phyloP scores from a whole-genome alignment of 1,284 basidiomycete genomes.

The Puccinia horiana region DNA sequence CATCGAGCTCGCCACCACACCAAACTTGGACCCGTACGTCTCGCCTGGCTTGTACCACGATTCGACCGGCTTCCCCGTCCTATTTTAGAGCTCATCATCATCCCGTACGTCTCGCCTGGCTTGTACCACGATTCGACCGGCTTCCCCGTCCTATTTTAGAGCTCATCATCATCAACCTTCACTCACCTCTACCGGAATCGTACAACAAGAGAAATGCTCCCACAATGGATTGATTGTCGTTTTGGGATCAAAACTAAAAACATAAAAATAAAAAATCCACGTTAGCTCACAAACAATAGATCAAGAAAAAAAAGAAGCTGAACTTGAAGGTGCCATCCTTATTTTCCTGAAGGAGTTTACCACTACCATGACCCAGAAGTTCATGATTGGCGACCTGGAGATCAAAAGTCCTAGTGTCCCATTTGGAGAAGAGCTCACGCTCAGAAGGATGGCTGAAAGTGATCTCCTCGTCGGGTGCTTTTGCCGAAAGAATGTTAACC shows the following conservation, averaged over 20 bases:
- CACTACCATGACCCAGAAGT: slow-evolving; percentile 65
- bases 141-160: slow-evolving; percentile 81
- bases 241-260: slow-evolving; percentile 40
- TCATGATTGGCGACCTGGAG: slow-evolving; percentile 84
- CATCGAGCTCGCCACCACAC: slow-evolving; percentile 79
- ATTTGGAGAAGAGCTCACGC: slow-evolving; percentile 69
- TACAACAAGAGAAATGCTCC: not conserved
- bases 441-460: slow-evolving; percentile 78
- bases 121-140: slow-evolving; percentile 79
- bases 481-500: slow-evolving; percentile 76
- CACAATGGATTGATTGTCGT: slow-evolving; percentile 42
- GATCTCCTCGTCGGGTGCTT: slow-evolving; percentile 74
- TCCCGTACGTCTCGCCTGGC: slow-evolving; percentile 74
- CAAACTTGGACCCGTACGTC: slow-evolving; percentile 73
- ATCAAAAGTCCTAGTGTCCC: slow-evolving; percentile 75
- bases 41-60: slow-evolving; percentile 83
- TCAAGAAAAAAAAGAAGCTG: not conserved
- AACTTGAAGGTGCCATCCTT: slow-evolving; percentile 73
- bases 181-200: not conserved
- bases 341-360: slow-evolving; percentile 75
- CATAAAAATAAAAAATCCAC: slow-evolving; percentile 59
- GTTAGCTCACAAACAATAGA: slow-evolving; percentile 64
- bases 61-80: slow-evolving; percentile 75
- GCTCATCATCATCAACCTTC: slow-evolving; percentile 62
- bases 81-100: no score